Conservation (phyloP, 2,329 filamentous ascomycete genomes). For the Colletotrichum higginsianum region DNA sequence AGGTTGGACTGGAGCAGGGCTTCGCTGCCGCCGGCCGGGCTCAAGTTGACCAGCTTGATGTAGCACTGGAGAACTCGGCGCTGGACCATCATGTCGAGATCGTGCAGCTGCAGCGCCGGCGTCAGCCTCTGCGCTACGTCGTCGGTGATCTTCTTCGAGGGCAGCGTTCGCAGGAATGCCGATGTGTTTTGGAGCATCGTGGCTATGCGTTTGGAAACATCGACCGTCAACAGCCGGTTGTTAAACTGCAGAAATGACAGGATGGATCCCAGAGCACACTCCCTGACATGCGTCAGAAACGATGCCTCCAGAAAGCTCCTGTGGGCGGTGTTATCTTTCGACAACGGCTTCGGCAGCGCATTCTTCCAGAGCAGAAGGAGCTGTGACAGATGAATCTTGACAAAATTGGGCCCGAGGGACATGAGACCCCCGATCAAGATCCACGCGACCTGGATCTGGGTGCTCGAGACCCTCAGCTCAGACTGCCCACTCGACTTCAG, state of each 20-base stretch:
- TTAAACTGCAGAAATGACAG: constrained; percentile 95
- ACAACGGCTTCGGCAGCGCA: constrained; percentile 92
- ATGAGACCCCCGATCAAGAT: constrained; percentile 96
- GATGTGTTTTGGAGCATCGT: constrained; percentile 96
- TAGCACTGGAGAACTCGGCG: constrained; percentile 96
- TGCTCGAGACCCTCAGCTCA: constrained; percentile 90
- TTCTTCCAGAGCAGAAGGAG: constrained; percentile 97
- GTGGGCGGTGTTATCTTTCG: constrained; percentile 89
- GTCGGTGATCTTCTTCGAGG: constrained; percentile 86
- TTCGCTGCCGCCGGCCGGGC: constrained; percentile 87
- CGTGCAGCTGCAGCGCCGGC: constrained; percentile 88
- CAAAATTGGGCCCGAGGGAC: constrained; percentile 97
- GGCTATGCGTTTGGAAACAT: constrained; percentile 93
- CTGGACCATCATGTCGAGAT: constrained; percentile 94
- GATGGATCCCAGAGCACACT: constrained; percentile 93
- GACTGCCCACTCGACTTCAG: constrained; percentile 94
- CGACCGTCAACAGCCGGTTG: constrained; percentile 88
- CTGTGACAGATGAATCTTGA: constrained; percentile 97
- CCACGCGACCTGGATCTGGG: constrained; percentile 98
- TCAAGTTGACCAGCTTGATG: constrained; percentile 89
- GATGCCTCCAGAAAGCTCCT: constrained; percentile 90
- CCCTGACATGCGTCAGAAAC: constrained; percentile 93
- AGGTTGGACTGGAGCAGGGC: constrained; percentile 92
- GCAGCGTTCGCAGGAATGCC: constrained; percentile 87
- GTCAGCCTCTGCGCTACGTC: constrained; percentile 88